Base-by-base conservation (phyloP, 305 asterid genomes). In the Fraxinus albicans region DNA sequence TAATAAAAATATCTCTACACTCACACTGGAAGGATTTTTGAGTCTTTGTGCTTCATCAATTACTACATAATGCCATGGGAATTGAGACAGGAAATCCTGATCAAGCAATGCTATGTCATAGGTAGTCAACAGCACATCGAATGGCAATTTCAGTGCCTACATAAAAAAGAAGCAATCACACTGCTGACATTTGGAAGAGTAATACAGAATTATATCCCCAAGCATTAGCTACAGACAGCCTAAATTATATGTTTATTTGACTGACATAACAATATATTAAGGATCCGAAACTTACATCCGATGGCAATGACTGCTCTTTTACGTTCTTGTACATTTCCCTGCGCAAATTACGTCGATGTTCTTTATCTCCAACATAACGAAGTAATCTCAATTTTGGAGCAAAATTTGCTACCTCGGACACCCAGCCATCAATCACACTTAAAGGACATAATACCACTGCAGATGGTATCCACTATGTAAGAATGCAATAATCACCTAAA, bases 41-140 rank as follows among this genome's bases (percentile, higher is more conserved):
- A 96, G 94, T 86, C 99, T 91, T 85, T 96, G 98, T 69, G 99
- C 99, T 90, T 96, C 99, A 83, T 96, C 99, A 87, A 96, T 91
- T 85, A 96, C 84, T 79, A 94, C 90, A 87, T 92, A 93, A 87
- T 90, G 90, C 99, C 99, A 96, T 33, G 92, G 90, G 88, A 93
- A 86, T 81, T 96, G 99, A 38, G 94, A 91, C 25, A 96, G 98
- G 82, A 96, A 96, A 82, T 96, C 96, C 86, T 92, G 93, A 91
- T 96, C 98, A 79, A 94, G 88, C 88, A 96, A 81, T 65, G 95
- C 92, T 82, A 93, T 91, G 88, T 96, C 98, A 77, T 93, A 96
- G 70, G 99, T 94, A 53, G 99, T 93, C 91, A 96, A 83, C 13
- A 96, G 90, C 87, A 94, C 93, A 87, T 96, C 98, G 80, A 92